phyloP scores from a whole-genome alignment of 2,329 filamentous ascomycete species.

The Leptodontidium sp. region DNA sequence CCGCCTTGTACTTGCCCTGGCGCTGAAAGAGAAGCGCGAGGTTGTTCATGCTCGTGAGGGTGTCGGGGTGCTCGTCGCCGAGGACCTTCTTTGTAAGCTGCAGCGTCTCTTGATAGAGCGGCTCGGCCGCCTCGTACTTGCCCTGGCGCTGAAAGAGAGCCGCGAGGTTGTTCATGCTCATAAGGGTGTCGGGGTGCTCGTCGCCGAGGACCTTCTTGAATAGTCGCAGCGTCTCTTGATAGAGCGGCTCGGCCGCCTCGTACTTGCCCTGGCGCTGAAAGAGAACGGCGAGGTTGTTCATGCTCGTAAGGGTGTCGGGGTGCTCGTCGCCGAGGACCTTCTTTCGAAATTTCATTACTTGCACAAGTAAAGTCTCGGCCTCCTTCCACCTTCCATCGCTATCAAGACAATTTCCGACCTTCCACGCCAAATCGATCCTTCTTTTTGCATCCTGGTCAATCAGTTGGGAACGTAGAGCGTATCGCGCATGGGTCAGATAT shows the following conservation, averaged over 20 bases:
- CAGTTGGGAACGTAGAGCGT: constrained; percentile 14
- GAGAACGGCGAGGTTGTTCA: neutral
- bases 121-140: neutral
- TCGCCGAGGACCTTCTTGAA: neutral
- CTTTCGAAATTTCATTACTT: neutral
- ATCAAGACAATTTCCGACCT: neutral
- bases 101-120: too few relatives aligned
- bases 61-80: neutral
- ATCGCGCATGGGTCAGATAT: constrained; percentile 30
- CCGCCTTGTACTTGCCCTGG: neutral
- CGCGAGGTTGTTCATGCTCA: neutral
- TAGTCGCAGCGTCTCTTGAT: too few relatives aligned
- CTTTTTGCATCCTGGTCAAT: constrained; percentile 3
- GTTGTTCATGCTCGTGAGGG: neutral
- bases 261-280: neutral
- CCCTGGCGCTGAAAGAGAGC: neutral
- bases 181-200: neutral
- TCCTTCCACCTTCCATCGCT: neutral
- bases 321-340: neutral
- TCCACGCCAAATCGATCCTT: constrained; percentile 1
- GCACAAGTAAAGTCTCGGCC: neutral
- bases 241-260: too few relatives aligned
- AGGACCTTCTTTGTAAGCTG: neutral
- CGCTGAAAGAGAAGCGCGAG: neutral
- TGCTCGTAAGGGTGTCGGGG: neutral